These are phyloP conservation scores for Cymbopogon citratus DNA, from an alignment of 176 grass and related monocot genomes.

Conservation along the genomic window DNA sequence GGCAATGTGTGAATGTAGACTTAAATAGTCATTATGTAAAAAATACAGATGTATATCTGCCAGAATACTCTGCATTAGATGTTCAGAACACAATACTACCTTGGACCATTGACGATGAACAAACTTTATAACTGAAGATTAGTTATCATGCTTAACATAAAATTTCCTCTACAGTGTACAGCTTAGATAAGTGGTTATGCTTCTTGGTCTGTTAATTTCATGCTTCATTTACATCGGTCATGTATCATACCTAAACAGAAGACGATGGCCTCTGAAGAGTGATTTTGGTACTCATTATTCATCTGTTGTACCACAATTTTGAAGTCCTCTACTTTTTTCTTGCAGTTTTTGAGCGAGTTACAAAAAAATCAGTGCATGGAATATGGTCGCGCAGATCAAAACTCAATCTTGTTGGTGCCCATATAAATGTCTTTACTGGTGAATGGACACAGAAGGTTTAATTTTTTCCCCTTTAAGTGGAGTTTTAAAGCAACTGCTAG, in stretches of 20 bases:
- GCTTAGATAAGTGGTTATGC: not conserved
- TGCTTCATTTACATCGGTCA: not conserved
- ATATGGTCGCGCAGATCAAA: slow-evolving; percentile 91
- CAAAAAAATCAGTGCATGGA: slow-evolving; percentile 86
- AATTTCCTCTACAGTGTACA: not conserved
- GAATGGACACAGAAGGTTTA: slow-evolving; percentile 98
- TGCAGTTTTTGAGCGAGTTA: slow-evolving; percentile 91
- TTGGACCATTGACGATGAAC: not conserved
- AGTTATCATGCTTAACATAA: not conserved
- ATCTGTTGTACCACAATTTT: slow-evolving; percentile 5
- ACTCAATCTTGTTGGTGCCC: slow-evolving; percentile 92
- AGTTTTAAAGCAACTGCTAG: not conserved
- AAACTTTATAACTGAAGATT: not conserved
- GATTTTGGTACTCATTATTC: slow-evolving; percentile 17
- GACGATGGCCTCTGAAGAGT: not conserved
- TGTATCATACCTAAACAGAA: not conserved
- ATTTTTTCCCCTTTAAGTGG: not conserved
- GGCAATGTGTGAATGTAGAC: not conserved
- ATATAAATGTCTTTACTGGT: slow-evolving; percentile 96
- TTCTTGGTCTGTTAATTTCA: not conserved
- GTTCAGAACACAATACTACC: not conserved
- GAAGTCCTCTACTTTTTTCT: slow-evolving; percentile 22
- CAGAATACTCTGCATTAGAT: not conserved
- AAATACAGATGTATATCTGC: not conserved
- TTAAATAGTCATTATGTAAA: not conserved